Evolutionary conservation across 768 basidiomycete genomes (phyloP).

Genomic region (Zangia roseola): DNA sequence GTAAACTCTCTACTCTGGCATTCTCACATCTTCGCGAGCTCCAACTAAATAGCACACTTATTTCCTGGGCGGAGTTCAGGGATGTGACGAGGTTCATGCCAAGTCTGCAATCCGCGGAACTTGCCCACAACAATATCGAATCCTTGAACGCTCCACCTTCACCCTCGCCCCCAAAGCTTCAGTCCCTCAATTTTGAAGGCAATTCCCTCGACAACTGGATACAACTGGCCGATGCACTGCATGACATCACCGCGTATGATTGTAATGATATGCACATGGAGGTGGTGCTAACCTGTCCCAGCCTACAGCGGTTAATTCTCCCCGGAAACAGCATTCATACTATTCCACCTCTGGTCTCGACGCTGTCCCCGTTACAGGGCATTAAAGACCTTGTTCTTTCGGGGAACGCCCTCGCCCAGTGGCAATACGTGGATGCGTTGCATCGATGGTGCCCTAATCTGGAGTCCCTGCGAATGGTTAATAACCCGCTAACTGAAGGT

Average conservation of each 20-base stretch:
- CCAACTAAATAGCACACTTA: constrained; percentile 71
- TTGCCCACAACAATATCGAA: constrained; percentile 66
- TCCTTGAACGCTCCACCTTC: constrained; percentile 26
- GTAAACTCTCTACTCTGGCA: constrained; percentile 35
- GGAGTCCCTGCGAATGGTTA: constrained; percentile 54
- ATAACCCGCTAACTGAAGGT: constrained; percentile 67
- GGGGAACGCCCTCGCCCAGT: constrained; percentile 54
- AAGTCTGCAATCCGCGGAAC: constrained; percentile 53
- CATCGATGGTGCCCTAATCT: constrained; percentile 68
- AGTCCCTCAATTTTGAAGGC: constrained; percentile 66
- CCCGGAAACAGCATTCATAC: constrained; percentile 55
- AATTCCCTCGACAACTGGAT: constrained; percentile 63
- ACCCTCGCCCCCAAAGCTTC: constrained; percentile 32
- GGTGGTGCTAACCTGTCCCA: constrained; percentile 16
- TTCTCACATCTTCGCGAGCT: constrained; percentile 61
- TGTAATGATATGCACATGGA: not conserved
- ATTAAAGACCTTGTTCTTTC: constrained; percentile 65
- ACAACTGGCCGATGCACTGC: constrained; percentile 44
- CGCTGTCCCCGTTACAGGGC: constrained; percentile 27
- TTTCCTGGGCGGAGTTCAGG: constrained; percentile 68
- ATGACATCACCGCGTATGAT: constrained; percentile 44
- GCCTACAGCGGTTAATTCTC: constrained; percentile 65
- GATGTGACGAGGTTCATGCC: constrained; percentile 53
- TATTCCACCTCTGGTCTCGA: constrained; percentile 39
- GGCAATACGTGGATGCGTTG: constrained; percentile 66